phyloP scores from a whole-genome alignment of 768 basidiomycete species.

The Phlebiopsis flavidoalba region DNA sequence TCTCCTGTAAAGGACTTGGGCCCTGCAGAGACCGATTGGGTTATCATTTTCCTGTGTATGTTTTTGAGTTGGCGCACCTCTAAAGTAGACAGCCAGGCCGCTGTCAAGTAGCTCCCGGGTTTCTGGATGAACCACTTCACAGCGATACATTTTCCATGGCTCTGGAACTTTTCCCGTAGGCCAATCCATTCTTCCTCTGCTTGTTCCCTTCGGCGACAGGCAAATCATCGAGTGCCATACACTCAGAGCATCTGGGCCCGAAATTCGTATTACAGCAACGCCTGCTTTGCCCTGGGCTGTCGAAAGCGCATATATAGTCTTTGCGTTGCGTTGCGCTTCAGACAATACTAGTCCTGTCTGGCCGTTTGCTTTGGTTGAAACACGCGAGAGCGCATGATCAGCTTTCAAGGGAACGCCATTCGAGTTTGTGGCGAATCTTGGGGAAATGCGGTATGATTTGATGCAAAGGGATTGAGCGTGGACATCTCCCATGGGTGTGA shows the following conservation, averaged over 20 bases:
- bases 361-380: background rate
- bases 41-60: background rate
- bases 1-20: conserved; percentile 82
- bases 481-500: too few species aligned
- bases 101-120: conserved; percentile 66
- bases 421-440: background rate
- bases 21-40: conserved; percentile 32
- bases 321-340: conserved; percentile 53
- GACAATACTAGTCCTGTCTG: conserved; percentile 25
- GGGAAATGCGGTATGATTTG: background rate
- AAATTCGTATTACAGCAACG: conserved; percentile 76
- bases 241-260: conserved; percentile 63
- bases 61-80: conserved; percentile 39
- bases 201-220: conserved; percentile 8
- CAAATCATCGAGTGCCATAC: conserved; percentile 63
- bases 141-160: conserved; percentile 68
- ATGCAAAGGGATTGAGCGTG: too few species aligned
- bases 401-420: background rate
- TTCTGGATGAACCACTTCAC: conserved; percentile 60
- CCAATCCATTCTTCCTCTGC: background rate
- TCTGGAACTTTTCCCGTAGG: conserved; percentile 27
- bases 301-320: conserved; percentile 83
- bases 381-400: background rate
- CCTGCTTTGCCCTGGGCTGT: conserved; percentile 85
- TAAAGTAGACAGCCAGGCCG: conserved; percentile 78